Percentiles rank a stretch among this genome's conserved stretches.
Conservation (phyloP, 2,329 filamentous ascomycete species). For the Claviceps pazoutovae region DNA sequence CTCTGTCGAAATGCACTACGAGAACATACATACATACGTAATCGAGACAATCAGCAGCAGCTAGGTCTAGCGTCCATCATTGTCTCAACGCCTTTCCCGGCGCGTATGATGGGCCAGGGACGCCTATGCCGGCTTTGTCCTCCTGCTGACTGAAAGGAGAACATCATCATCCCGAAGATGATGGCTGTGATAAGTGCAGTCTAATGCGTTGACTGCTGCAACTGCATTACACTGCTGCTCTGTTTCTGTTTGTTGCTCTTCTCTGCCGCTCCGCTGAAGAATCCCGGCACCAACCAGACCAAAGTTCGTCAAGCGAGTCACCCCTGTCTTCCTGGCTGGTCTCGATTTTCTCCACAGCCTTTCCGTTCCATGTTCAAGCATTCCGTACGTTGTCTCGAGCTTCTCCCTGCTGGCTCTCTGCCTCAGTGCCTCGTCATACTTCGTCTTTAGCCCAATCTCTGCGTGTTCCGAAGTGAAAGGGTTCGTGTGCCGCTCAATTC, state of each 20-base stretch:
- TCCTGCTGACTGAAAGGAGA: neutral
- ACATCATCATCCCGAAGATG: neutral
- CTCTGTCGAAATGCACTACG: neutral
- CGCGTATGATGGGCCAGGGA: neutral
- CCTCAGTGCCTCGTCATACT: neutral
- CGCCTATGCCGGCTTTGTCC: no score
- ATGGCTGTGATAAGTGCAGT: neutral
- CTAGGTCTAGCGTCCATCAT: neutral
- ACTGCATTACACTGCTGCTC: no score
- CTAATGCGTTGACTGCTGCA: neutral
- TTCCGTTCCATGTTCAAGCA: constrained; percentile 1
- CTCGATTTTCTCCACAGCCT: constrained; percentile 1
- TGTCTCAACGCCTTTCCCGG: neutral
- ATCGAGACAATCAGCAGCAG: neutral
- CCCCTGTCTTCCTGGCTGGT: neutral
- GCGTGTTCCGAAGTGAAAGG: neutral
- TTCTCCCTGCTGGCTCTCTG: neutral
- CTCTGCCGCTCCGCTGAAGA: no score
- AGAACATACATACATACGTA: neutral
- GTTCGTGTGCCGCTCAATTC: neutral
- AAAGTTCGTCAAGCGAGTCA: neutral
- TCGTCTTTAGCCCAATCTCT: neutral
- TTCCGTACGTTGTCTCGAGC: neutral
- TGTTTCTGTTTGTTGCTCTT: no score
- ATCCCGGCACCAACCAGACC: neutral